Evolutionary conservation across 2,329 filamentous ascomycete species (phyloP).

Genomic region (Aspergillus candidus): DNA sequence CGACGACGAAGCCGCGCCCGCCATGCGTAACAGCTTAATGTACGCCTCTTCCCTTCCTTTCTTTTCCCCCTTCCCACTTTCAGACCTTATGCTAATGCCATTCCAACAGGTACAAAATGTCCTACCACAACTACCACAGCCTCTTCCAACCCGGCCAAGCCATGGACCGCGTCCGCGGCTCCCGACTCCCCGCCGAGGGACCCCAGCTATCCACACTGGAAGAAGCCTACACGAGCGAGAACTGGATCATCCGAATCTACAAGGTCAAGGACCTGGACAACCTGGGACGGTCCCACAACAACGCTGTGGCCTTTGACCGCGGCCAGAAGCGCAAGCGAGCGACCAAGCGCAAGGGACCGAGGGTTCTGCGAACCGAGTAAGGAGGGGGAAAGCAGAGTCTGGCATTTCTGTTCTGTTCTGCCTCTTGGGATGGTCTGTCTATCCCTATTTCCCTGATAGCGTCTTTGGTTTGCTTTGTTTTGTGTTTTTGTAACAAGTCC

Average conservation of each 20-base stretch:
- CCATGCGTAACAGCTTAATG: constrained; percentile 99
- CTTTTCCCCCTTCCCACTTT: not conserved
- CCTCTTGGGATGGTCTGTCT: constrained; percentile 7
- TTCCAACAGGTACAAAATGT: constrained; percentile 91
- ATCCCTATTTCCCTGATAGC: not conserved
- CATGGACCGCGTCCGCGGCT: constrained; percentile 78
- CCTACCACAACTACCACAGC: constrained; percentile 92
- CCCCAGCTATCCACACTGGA: constrained; percentile 84
- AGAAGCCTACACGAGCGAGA: constrained; percentile 97
- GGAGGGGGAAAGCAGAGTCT: constrained; percentile 1
- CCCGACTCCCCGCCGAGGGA: constrained; percentile 71
- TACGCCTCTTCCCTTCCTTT: constrained; percentile 45
- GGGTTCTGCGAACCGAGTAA: constrained; percentile 41
- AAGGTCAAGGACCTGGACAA: constrained; percentile 99
- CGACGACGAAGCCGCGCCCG: constrained; percentile 84
- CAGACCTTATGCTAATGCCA: constrained; percentile 16
- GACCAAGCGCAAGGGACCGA: constrained; percentile 38
- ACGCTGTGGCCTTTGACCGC: constrained; percentile 49
- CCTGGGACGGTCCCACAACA: constrained; percentile 78
- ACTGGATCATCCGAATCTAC: constrained; percentile 99
- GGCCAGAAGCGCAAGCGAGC: constrained; percentile 50
- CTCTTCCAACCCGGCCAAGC: constrained; percentile 91
- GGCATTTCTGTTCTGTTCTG: constrained; percentile 5
- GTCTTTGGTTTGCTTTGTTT: too few relatives aligned
- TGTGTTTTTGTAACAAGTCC: too few relatives aligned